These are phyloP conservation scores for Apiospora rasikravindrae DNA, from an alignment of 2,329 filamentous ascomycete genomes.

Conservation along the genomic window DNA sequence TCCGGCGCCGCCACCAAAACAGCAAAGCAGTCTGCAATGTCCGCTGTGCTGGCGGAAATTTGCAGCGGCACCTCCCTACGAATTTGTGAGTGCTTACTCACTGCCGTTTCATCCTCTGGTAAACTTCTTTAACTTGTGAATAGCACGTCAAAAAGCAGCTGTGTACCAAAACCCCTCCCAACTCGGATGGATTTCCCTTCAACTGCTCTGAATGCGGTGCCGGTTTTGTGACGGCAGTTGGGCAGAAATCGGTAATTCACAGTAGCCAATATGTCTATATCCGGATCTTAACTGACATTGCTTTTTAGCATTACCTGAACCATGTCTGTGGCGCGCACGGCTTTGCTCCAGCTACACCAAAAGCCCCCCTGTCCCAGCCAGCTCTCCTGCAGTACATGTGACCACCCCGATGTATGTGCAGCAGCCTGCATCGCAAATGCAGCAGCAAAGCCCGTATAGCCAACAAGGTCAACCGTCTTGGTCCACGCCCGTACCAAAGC, in stretches of 20 bases:
- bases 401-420: constrained; percentile 21
- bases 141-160: constrained; percentile 44
- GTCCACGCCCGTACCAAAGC: background rate
- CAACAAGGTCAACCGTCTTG: background rate
- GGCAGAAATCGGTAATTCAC: constrained; percentile 47
- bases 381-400: constrained; percentile 21
- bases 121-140: constrained; percentile 20
- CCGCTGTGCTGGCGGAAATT: constrained; percentile 38
- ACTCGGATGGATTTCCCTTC: constrained; percentile 39
- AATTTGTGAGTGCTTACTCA: constrained; percentile 34
- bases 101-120: background rate
- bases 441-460: constrained; percentile 16
- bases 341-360: constrained; percentile 32
- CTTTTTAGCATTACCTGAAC: constrained; percentile 44
- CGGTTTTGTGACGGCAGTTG: constrained; percentile 48
- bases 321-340: constrained; percentile 52
- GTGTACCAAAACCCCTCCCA: constrained; percentile 36
- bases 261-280: too few relatives aligned
- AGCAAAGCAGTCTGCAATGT: constrained; percentile 32
- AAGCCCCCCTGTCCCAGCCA: constrained; percentile 19
- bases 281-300: background rate
- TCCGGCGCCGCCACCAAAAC: constrained; percentile 5
- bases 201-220: constrained; percentile 53
- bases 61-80: constrained; percentile 30
- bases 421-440: background rate